These are phyloP conservation scores for Filosporella fistucella DNA, from an alignment of 495 filamentous ascomycete species.

Conservation along the genomic window DNA sequence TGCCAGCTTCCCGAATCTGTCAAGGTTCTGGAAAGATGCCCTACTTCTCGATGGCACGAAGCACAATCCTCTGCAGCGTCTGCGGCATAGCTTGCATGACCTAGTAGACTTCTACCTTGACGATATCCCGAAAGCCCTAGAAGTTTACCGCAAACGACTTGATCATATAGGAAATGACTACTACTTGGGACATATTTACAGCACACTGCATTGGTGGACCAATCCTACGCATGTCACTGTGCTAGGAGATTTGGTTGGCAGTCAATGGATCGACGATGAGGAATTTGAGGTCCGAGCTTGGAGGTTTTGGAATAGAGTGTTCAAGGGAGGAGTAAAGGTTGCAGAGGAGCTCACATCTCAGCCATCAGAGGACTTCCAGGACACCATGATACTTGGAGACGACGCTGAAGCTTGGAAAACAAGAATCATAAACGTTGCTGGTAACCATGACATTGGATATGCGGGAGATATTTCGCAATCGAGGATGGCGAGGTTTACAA, in stretches of 20 bases:
- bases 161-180: slow-evolving; percentile 92
- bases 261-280: slow-evolving; percentile 85
- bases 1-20: slow-evolving; percentile 54
- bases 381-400: slow-evolving; percentile 45
- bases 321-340: slow-evolving; percentile 62
- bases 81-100: slow-evolving; percentile 31
- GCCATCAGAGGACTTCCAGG: slow-evolving; percentile 39
- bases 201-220: slow-evolving; percentile 76
- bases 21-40: slow-evolving; percentile 45
- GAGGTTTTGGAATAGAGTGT: slow-evolving; percentile 81
- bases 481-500: slow-evolving; percentile 74
- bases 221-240: slow-evolving; percentile 84
- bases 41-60: slow-evolving; percentile 33
- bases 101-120: slow-evolving; percentile 48
- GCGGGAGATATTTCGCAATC: slow-evolving; percentile 76
- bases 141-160: slow-evolving; percentile 67
- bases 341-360: slow-evolving; percentile 52
- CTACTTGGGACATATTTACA: slow-evolving; percentile 90
- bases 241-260: slow-evolving; percentile 89
- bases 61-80: slow-evolving; percentile 24
- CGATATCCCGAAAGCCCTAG: slow-evolving; percentile 60
- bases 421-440: slow-evolving; percentile 80
- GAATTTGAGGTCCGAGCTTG: slow-evolving; percentile 71
- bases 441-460: slow-evolving; percentile 96
- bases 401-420: slow-evolving; percentile 58